Evolutionary conservation across 805 yeast genomes (phyloP).

Genomic region (Cyberlindnera xishuangbannaensis): DNA sequence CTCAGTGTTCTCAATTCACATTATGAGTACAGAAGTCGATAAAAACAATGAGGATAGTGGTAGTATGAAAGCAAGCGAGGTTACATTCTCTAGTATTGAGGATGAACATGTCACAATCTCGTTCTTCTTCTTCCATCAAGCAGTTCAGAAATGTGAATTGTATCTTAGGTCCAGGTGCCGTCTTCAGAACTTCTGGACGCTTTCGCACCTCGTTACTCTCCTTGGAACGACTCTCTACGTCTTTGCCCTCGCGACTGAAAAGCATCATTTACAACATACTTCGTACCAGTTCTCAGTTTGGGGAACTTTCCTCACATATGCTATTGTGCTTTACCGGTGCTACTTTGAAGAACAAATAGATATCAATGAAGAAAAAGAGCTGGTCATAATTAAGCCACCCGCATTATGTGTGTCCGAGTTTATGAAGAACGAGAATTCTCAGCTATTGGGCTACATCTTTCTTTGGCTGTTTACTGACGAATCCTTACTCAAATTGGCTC

Average conservation of each 20-base stretch:
- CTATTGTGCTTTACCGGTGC: conserved; percentile 22
- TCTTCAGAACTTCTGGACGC: conserved; percentile 22
- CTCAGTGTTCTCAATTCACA: no score
- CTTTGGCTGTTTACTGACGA: conserved; percentile 33
- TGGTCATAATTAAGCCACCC: conserved; percentile 9
- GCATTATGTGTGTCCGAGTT: conserved; percentile 29
- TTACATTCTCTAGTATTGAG: not conserved
- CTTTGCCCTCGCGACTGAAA: conserved; percentile 3
- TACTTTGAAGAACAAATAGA: conserved; percentile 16
- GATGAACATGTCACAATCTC: conserved; percentile 7
- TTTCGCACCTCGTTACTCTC: conserved; percentile 21
- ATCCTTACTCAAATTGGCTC: conserved; percentile 31
- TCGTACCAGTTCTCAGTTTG: conserved; percentile 16
- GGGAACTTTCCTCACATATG: conserved; percentile 21
- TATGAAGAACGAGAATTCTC: conserved; percentile 37
- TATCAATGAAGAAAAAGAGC: conserved; percentile 12
- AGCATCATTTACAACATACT: conserved; percentile 1
- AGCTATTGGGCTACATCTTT: conserved; percentile 31
- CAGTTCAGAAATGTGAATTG: conserved; percentile 2
- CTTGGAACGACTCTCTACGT: conserved; percentile 13
- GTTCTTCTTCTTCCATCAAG: conserved; percentile 2
- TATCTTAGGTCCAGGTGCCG: conserved; percentile 12
- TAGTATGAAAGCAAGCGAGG: no score
- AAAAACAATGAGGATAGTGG: no score
- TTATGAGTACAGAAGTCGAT: no score